A percentile compares a stretch with the other conserved stretches of the same genome.
Conservation (phyloP, 805 yeast species). For the Saturnispora hagleri region DNA sequence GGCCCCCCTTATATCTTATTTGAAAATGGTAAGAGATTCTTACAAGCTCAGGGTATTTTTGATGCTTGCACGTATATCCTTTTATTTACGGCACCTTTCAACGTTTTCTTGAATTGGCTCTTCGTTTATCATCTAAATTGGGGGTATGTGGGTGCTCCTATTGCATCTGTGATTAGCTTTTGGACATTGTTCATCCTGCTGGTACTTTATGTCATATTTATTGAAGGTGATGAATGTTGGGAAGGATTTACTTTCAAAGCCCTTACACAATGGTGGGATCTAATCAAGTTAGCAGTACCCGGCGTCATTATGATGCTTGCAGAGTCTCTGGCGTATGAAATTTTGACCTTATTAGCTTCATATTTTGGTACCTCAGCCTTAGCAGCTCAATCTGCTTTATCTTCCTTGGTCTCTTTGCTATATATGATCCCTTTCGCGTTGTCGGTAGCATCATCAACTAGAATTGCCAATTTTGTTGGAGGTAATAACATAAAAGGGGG, state of each 20-base stretch:
- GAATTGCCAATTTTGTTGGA: constrained; percentile 49
- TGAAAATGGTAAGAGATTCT: constrained; percentile 63
- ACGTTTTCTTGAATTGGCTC: constrained; percentile 54
- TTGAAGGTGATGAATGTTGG: constrained; percentile 70
- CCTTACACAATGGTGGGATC: constrained; percentile 30
- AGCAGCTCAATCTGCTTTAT: constrained; percentile 48
- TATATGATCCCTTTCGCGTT: constrained; percentile 52
- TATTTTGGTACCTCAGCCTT: constrained; percentile 43
- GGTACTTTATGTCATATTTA: constrained; percentile 42
- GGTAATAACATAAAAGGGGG: constrained; percentile 26
- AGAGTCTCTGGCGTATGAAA: constrained; percentile 49
- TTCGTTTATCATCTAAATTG: constrained; percentile 59
- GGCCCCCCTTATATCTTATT: constrained; percentile 63
- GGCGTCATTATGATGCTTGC: constrained; percentile 49
- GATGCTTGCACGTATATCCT: constrained; percentile 70
- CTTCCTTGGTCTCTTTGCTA: constrained; percentile 42
- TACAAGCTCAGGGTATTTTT: constrained; percentile 73
- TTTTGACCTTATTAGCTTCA: constrained; percentile 45
- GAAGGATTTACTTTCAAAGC: constrained; percentile 39
- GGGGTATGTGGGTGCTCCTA: constrained; percentile 71
- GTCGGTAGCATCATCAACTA: constrained; percentile 45
- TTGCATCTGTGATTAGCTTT: constrained; percentile 60
- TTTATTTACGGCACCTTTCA: constrained; percentile 61
- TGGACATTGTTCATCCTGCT: constrained; percentile 58
- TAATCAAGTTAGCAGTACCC: constrained; percentile 40